phyloP scores from a whole-genome alignment of 345 rosid species.

The Lepidium aucheri region DNA sequence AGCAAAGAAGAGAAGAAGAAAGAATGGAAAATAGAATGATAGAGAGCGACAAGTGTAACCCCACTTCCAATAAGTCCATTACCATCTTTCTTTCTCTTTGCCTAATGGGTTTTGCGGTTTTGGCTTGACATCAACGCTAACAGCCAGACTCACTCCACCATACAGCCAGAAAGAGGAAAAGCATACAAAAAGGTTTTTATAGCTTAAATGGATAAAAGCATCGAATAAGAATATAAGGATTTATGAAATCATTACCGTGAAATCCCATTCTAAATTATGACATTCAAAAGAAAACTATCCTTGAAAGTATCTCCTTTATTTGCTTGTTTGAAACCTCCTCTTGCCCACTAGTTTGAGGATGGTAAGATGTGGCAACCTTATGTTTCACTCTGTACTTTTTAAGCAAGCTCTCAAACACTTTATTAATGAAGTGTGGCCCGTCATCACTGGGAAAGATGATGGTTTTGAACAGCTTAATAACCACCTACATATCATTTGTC shows the following conservation, averaged over 20 bases:
- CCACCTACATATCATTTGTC: too few relatives aligned
- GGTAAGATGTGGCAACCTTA: too few relatives aligned
- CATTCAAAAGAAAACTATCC: not conserved
- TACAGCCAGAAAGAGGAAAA: slow-evolving; percentile 12
- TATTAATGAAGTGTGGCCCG: too few relatives aligned
- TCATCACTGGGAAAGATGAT: too few relatives aligned
- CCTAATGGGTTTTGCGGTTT: slow-evolving; percentile 36
- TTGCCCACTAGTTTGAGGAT: too few relatives aligned
- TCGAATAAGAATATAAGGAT: slow-evolving; percentile 26
- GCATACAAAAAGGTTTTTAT: not conserved
- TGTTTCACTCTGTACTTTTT: too few relatives aligned
- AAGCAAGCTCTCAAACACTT: too few relatives aligned
- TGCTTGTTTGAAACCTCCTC: too few relatives aligned
- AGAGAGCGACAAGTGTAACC: slow-evolving; percentile 75
- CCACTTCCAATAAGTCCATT: slow-evolving; percentile 44
- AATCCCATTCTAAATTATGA: slow-evolving; percentile 33
- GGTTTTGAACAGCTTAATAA: too few relatives aligned
- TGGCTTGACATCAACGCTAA: slow-evolving; percentile 94
- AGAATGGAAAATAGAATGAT: slow-evolving; percentile 31
- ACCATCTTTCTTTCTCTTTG: slow-evolving; percentile 8
- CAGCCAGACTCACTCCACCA: slow-evolving; percentile 53
- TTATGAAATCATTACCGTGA: slow-evolving; percentile 30
- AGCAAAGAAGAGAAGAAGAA: slow-evolving; percentile 7
- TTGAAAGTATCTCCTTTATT: too few relatives aligned
- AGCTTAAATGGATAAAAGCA: not conserved